These are phyloP conservation scores for Striga hermonthica DNA, from an alignment of 305 asterid species.

Conservation along the genomic window DNA sequence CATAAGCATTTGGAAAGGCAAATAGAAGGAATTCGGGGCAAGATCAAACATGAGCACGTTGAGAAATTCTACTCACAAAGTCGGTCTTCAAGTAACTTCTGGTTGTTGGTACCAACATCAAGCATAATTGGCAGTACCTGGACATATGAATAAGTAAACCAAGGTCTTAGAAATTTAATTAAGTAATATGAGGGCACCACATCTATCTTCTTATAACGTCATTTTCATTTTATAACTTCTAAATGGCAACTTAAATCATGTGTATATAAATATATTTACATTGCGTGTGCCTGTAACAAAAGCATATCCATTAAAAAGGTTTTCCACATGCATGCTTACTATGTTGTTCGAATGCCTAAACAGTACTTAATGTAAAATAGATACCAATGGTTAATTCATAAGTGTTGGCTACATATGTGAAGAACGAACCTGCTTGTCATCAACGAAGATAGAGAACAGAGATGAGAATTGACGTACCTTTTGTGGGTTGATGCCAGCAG, in stretches of 20 bases:
- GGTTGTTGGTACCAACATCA: constrained; percentile 96
- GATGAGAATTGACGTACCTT: constrained; percentile 52
- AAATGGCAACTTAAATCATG: constrained; percentile 2
- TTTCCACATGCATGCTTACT: constrained; percentile 21
- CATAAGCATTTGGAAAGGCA: background rate
- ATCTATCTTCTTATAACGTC: constrained; percentile 24
- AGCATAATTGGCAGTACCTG: constrained; percentile 99
- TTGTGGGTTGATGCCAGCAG: constrained; percentile 99
- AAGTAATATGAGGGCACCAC: constrained; percentile 13
- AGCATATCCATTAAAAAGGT: constrained; percentile 9
- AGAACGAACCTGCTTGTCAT: constrained; percentile 19
- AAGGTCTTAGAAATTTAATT: constrained; percentile 17
- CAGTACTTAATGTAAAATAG: constrained; percentile 20
- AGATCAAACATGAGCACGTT: constrained; percentile 23
- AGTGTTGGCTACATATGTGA: constrained; percentile 19
- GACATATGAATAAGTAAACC: constrained; percentile 28
- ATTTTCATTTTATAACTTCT: constrained; percentile 10
- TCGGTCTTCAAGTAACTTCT: constrained; percentile 81
- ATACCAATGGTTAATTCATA: background rate
- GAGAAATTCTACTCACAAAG: constrained; percentile 76
- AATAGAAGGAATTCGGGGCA: background rate
- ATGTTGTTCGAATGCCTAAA: constrained; percentile 15
- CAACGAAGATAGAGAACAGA: constrained; percentile 25
- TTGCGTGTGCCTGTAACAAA: background rate
- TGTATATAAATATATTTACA: background rate